Base-by-base conservation (phyloP, 192 early-diverging fungal genomes). In the Coemansia sp. region DNA sequence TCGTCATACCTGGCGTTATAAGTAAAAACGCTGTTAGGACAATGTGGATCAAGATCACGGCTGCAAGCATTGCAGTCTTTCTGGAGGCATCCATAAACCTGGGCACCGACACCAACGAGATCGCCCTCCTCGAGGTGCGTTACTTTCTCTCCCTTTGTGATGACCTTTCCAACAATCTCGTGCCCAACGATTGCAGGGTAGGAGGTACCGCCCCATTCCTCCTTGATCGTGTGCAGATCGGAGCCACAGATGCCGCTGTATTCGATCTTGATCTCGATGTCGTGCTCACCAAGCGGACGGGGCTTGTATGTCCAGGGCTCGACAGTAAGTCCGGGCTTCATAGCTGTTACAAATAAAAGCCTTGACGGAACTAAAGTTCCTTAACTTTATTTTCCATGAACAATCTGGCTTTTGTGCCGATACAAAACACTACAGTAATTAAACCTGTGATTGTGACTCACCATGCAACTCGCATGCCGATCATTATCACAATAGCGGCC, bases 241-340 rank as follows among this genome's bases (percentile, higher is more conserved):
- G 89, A 86, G 51, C 87, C 88, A 67, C 92, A 94, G 58, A 93
- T 87, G 40, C 91, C 90, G 64, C 89, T 88, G 74, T 89, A 86
- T 18, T 84, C 74, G 61, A 93, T 87, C 74, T 91, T 76, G 56
- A 94, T 91, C 69, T 89, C 87, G 35, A 93, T 84, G 66, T 89
- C 88, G 68, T 87, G 72, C 13, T 68, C 67, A 8, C 86, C 86
- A 1, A 89, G 63, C 1, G 86, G 84, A 20, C 86, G 86, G 10
- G 87, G 86, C 56, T 60, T 82, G 72, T 89, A 89, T 2, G 72
- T 66, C 69, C 81, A 85, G 28, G 75, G 72, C 72, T 81, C 72
- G 28, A 84, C 68, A 37, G 63, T 39, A 42, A 71, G 13, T 5
- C 74, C 74, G 2, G 74, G 70, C 43, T 68, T 48, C 66, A 46